These are phyloP conservation scores for Diophrys sp. DNA, from an alignment of 73 alveolate species.

Conservation along the genomic window DNA sequence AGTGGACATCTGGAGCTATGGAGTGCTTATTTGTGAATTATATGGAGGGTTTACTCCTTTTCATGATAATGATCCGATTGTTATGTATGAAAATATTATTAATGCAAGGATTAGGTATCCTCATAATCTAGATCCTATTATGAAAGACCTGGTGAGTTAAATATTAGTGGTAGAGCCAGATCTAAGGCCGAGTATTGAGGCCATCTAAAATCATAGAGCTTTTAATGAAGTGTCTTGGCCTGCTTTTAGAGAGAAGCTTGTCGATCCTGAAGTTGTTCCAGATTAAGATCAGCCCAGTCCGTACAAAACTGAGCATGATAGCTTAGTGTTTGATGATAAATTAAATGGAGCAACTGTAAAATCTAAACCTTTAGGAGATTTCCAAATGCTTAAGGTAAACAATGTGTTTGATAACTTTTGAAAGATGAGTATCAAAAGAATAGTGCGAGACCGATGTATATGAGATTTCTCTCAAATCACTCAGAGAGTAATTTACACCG, in stretches of 20 bases:
- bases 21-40: constrained; percentile 38
- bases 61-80: constrained; percentile 19
- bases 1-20: constrained; percentile 51
- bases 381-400: not conserved
- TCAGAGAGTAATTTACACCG: too few species aligned
- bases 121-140: constrained; percentile 22
- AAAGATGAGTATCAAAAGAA: too few species aligned
- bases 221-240: constrained; percentile 32
- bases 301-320: not conserved
- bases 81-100: constrained; percentile 36
- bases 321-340: not conserved
- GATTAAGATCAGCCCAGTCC: not conserved
- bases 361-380: constrained; percentile 3
- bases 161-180: constrained; percentile 52
- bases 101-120: constrained; percentile 41
- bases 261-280: constrained; percentile 10
- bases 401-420: constrained; percentile 10
- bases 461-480: too few species aligned
- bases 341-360: not conserved
- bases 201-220: constrained; percentile 37
- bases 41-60: constrained; percentile 47
- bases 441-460: too few species aligned
- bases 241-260: not conserved
- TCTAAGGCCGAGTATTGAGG: constrained; percentile 20
- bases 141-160: constrained; percentile 43